Evolutionary conservation across 306 rosid genomes (phyloP).

Genomic region (Canavalia gladiata): DNA sequence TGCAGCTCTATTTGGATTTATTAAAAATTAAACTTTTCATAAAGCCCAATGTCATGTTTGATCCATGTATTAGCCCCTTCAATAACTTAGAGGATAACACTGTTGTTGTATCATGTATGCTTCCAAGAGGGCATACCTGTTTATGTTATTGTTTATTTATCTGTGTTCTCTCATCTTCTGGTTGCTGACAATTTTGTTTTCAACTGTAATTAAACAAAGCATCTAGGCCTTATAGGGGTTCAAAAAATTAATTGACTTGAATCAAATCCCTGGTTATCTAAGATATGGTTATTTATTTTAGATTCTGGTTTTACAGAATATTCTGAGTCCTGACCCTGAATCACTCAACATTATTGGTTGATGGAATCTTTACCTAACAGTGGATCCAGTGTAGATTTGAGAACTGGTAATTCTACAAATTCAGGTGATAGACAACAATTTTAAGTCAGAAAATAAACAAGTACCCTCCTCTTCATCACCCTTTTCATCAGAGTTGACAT

Average conservation of each 20-base stretch:
- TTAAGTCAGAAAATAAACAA: conserved; percentile 14
- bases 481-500: conserved; percentile 26
- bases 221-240: neutral
- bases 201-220: neutral
- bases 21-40: neutral
- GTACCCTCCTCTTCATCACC: conserved; percentile 37
- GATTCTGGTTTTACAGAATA: conserved; percentile 42
- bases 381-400: conserved; percentile 38
- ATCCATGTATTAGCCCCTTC: neutral
- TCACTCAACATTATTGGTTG: conserved; percentile 32
- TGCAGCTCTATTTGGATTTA: neutral
- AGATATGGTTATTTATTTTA: neutral
- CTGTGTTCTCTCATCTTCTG: neutral
- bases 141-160: neutral
- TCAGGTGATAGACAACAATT: conserved; percentile 17
- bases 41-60: neutral
- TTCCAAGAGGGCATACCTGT: neutral
- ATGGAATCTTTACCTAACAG: conserved; percentile 47
- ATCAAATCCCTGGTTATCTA: neutral
- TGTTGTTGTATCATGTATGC: neutral
- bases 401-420: conserved; percentile 24
- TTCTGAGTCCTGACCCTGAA: conserved; percentile 43
- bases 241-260: neutral
- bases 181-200: neutral
- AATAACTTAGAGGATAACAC: neutral